A percentile compares a stretch with the other conserved stretches of the same genome.
Evolutionary conservation across 768 basidiomycete genomes (phyloP).

Genomic region (Mycena kentingensis): DNA sequence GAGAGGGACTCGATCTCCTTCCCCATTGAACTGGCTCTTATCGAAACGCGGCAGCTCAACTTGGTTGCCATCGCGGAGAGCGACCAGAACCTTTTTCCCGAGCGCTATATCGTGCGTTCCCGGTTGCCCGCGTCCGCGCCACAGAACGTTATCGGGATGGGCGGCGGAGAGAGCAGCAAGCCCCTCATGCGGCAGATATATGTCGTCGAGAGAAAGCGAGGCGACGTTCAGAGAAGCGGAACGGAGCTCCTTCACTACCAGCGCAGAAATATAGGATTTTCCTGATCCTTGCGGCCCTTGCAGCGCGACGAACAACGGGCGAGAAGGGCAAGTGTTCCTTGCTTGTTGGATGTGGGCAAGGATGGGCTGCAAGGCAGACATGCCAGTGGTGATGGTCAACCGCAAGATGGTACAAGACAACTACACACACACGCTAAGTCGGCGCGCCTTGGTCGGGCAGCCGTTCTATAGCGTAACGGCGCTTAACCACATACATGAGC

Average conservation of each 20-base stretch:
- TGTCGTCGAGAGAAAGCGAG: conserved; percentile 78
- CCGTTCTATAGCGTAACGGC: conserved; percentile 92
- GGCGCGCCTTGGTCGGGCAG: conserved; percentile 93
- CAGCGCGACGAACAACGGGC: conserved; percentile 80
- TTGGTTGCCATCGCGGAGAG: conserved; percentile 49
- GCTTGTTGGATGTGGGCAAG: conserved; percentile 24
- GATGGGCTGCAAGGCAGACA: conserved; percentile 38
- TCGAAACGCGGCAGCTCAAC: conserved; percentile 81
- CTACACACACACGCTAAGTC: conserved; percentile 33
- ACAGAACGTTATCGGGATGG: conserved; percentile 62
- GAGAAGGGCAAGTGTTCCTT: conserved; percentile 32
- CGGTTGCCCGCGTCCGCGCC: conserved; percentile 86
- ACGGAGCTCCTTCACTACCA: conserved; percentile 47
- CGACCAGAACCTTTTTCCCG: conserved; percentile 52
- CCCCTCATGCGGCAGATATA: conserved; percentile 75
- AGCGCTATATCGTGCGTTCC: conserved; percentile 87
- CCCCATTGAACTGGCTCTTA: conserved; percentile 77
- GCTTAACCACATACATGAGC: conserved; percentile 94
- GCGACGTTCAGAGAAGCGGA: conserved; percentile 54
- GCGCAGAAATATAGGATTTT: conserved; percentile 78
- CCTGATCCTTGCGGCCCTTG: conserved; percentile 96
- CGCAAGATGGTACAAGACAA: background rate
- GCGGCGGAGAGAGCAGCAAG: conserved; percentile 56
- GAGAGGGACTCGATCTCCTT: conserved; percentile 77
- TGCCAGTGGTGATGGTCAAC: conserved; percentile 30